phyloP scores from a whole-genome alignment of 192 early-diverging fungal species.

The Backusella tarrabulga region DNA sequence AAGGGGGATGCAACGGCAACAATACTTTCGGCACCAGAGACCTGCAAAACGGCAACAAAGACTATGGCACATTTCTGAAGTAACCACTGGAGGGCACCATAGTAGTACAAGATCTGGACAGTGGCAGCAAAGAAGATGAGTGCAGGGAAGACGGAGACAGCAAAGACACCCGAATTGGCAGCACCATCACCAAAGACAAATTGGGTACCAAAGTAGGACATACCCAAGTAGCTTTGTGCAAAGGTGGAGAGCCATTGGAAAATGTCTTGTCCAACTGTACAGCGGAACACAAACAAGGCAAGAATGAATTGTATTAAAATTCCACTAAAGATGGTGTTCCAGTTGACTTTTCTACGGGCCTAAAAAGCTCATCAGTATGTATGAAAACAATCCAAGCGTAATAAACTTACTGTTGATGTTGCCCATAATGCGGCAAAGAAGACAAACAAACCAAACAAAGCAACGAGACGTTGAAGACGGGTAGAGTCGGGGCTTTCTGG shows the following conservation, averaged over 20 bases:
- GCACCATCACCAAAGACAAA: constrained; percentile 67
- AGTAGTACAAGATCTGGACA: constrained; percentile 81
- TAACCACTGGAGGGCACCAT: constrained; percentile 81
- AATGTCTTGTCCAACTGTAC: constrained; percentile 65
- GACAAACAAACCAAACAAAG: constrained; percentile 66
- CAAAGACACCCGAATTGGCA: constrained; percentile 52
- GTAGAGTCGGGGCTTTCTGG: constrained; percentile 48
- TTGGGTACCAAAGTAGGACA: constrained; percentile 62
- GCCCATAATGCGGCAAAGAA: constrained; percentile 46
- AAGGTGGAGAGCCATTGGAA: constrained; percentile 68
- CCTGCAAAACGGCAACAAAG: constrained; percentile 66
- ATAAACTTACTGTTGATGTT: constrained; percentile 49
- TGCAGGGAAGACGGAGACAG: constrained; percentile 74
- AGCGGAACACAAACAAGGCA: constrained; percentile 77
- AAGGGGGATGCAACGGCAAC: constrained; percentile 86
- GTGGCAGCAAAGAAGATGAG: constrained; percentile 88
- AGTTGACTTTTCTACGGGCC: constrained; percentile 64
- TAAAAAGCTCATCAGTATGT: neutral
- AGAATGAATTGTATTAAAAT: constrained; percentile 75
- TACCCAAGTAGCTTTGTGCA: constrained; percentile 59
- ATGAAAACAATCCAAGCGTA: neutral
- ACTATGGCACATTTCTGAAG: constrained; percentile 61
- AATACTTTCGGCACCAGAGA: constrained; percentile 81
- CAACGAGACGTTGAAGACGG: constrained; percentile 72
- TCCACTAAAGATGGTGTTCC: constrained; percentile 72